Percentiles rank a stretch among this genome's conserved stretches.
Evolutionary conservation across 2,329 filamentous ascomycete species (phyloP).

Genomic region (Aureobasidium namibiae): DNA sequence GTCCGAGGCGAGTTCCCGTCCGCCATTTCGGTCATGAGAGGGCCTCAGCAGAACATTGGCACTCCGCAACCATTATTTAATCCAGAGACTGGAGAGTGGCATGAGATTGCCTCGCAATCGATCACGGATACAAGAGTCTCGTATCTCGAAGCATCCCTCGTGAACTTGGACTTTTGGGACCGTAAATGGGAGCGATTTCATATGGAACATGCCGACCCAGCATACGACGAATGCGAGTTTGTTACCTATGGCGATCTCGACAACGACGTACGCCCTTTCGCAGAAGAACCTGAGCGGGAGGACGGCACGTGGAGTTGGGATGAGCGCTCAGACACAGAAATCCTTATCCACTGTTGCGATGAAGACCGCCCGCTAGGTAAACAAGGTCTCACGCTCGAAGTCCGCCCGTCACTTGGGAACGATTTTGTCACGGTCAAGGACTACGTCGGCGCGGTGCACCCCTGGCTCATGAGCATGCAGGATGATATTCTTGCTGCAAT

Average conservation of each 20-base stretch:
- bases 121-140: neutral
- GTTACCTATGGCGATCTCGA: neutral
- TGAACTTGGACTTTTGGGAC: neutral
- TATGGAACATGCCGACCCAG: conserved; percentile 1
- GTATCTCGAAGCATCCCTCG: neutral
- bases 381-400: neutral
- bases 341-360: neutral
- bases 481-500: conserved; percentile 3
- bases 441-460: neutral
- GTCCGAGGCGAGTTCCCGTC: neutral
- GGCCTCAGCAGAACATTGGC: neutral
- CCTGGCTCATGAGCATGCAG: neutral
- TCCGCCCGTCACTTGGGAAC: neutral
- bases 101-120: neutral
- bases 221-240: neutral
- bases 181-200: neutral
- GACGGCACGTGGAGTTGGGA: neutral
- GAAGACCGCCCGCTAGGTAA: neutral
- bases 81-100: neutral
- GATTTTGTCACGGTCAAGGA: neutral
- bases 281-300: neutral
- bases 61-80: neutral
- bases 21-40: neutral
- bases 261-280: neutral
- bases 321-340: neutral